Percentiles rank a stretch among this genome's conserved stretches.
These are phyloP conservation scores for Cenchrus americanus DNA, from an alignment of 176 grass and related monocot species.

Conservation along the genomic window DNA sequence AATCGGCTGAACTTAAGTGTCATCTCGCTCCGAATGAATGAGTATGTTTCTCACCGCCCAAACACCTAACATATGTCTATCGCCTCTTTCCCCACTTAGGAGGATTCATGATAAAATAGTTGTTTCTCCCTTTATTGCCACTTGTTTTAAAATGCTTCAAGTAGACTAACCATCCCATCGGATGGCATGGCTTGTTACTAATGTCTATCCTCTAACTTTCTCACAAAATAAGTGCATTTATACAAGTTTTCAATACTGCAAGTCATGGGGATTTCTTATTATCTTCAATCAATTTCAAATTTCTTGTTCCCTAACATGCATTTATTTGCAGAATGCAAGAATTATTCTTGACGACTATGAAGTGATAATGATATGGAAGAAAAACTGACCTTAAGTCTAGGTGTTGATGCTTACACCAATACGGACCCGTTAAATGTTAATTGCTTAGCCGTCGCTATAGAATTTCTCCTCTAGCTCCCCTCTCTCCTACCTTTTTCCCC, in stretches of 20 bases:
- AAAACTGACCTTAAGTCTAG: constrained; percentile 37
- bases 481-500: no score
- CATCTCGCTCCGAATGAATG: constrained; percentile 78
- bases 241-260: background rate
- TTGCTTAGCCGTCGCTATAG: no score
- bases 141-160: constrained; percentile 25
- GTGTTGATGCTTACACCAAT: constrained; percentile 40
- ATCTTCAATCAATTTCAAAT: background rate
- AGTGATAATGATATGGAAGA: constrained; percentile 62
- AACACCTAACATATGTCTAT: background rate
- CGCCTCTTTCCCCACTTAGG: background rate
- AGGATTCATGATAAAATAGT: constrained; percentile 14
- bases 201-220: background rate
- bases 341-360: constrained; percentile 89
- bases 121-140: background rate
- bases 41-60: constrained; percentile 54
- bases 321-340: constrained; percentile 75
- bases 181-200: background rate
- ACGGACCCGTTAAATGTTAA: constrained; percentile 39
- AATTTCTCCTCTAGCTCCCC: no score
- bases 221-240: background rate
- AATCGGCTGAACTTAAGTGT: constrained; percentile 67
- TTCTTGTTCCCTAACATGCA: constrained; percentile 38
- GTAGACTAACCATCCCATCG: background rate
- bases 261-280: background rate